Percentiles rank a stretch among this genome's conserved stretches.
These are phyloP conservation scores for Exophiala viscosa DNA, from an alignment of 2,329 filamentous ascomycete genomes.

Conservation along the genomic window DNA sequence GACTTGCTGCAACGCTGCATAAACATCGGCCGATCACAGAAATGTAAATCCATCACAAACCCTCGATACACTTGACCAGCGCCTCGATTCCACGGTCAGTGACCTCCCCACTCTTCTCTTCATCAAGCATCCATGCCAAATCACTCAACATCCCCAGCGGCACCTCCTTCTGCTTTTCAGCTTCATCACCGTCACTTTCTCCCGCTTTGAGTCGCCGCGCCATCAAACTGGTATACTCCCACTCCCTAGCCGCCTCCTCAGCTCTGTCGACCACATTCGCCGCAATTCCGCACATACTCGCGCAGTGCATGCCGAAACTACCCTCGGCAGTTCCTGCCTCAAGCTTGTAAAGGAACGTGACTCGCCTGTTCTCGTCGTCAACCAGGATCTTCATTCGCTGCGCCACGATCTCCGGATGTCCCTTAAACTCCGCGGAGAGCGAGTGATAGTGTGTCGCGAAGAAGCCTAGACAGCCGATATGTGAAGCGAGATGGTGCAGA, in stretches of 20 bases:
- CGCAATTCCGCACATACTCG: conserved; percentile 94
- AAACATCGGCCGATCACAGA: not conserved
- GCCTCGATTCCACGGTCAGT: conserved; percentile 55
- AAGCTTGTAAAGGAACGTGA: conserved; percentile 95
- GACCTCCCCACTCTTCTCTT: conserved; percentile 42
- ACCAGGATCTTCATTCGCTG: conserved; percentile 94
- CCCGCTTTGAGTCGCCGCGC: conserved; percentile 66
- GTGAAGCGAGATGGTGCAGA: conserved; percentile 89
- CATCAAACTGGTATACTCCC: conserved; percentile 90
- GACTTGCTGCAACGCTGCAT: not conserved
- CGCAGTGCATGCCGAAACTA: conserved; percentile 98
- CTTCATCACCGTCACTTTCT: conserved; percentile 59
- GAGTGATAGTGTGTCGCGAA: conserved; percentile 98
- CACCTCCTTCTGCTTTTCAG: conserved; percentile 37
- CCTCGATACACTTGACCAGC: conserved; percentile 35
- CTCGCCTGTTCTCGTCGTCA: conserved; percentile 73
- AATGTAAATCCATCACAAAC: conserved; percentile 8
- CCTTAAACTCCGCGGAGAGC: conserved; percentile 82
- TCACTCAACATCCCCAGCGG: conserved; percentile 28
- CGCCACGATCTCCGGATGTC: conserved; percentile 80
- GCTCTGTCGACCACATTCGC: conserved; percentile 76
- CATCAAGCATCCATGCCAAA: conserved; percentile 22
- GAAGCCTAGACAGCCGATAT: conserved; percentile 91
- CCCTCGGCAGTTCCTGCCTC: conserved; percentile 93
- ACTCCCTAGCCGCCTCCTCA: conserved; percentile 81